Evolutionary conservation across 345 rosid genomes (phyloP), one percentile per base, ranked within the genome.

Genomic region (Boechera stricta): DNA sequence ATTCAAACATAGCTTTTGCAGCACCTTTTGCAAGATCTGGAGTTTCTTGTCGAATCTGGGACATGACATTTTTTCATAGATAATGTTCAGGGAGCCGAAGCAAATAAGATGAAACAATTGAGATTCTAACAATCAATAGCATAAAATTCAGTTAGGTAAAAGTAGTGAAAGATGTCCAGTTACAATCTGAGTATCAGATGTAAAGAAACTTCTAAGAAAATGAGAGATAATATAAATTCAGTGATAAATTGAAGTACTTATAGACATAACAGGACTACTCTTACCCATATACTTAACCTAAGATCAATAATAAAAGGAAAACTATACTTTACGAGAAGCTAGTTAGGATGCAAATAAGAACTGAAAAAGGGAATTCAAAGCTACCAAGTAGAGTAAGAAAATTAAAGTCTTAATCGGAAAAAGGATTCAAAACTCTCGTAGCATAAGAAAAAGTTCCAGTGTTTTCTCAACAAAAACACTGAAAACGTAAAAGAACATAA

Each of bases 1-100:
- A 73, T 2, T 87, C 84, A 84, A 70, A 88, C 53, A 92, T 72
- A 71, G 99, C 98, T 28, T 90, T 89, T 29, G 96, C 97, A 82
- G 96, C 98, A 76, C 98, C 99, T 75, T 74, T 86, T 52, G 92
- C 87, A 71, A 86, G 93, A 42, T 79, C 91, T 51, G 94, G 90
- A 77, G 87, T 85, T 83, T 88, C 88, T 42, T 85, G 81, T 49
- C 96, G 86, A 81, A 84, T 91, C 99, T 95, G 87, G 67, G 47
- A 72, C 76, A 85, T 71, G 61, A 32, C 72, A 82, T 69, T 67
- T 64, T 21, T 38, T 72, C 48, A 64, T 28, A 73, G 33, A 61
- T 16, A 61, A 73, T 42, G 65, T 60, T 78, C 58, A 73, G 65
- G 28, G 7, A 78, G 60, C 58, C 60, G 61, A 61, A 36, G 58